phyloP scores from a whole-genome alignment of 2,329 filamentous ascomycete genomes.

The Claviceps citrina region DNA sequence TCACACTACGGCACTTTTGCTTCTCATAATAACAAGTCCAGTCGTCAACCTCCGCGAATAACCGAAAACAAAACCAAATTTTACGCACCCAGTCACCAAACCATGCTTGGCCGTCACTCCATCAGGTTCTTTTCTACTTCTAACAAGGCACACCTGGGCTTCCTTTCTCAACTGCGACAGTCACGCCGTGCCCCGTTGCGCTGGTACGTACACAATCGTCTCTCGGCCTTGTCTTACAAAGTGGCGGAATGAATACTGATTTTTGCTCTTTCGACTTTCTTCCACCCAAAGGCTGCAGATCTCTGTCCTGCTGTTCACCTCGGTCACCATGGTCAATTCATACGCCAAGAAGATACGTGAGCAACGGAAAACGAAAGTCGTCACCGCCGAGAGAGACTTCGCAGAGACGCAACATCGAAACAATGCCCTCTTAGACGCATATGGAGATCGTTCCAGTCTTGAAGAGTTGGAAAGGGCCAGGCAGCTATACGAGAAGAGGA shows the following conservation, averaged over 20 bases:
- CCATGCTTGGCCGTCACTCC: background rate
- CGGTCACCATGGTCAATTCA: conserved; percentile 14
- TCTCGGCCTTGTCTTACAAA: background rate
- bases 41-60: background rate
- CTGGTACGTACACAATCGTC: conserved; percentile 15
- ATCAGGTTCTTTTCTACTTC: conserved; percentile 19
- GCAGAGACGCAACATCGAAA: conserved; percentile 22
- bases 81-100: background rate
- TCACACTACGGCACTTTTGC: background rate
- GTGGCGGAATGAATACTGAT: background rate
- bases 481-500: conserved; percentile 26
- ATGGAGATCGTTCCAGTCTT: conserved; percentile 33
- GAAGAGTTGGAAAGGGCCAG: conserved; percentile 33
- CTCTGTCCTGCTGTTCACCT: conserved; percentile 1
- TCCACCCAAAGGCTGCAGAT: background rate
- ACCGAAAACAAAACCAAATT: background rate
- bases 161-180: conserved; percentile 18
- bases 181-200: conserved; percentile 15
- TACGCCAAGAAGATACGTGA: conserved; percentile 15
- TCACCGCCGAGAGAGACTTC: conserved; percentile 18
- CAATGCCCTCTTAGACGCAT: conserved; percentile 31
- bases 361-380: conserved; percentile 13
- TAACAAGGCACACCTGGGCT: conserved; percentile 19
- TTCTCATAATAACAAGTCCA: background rate
- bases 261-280: background rate